Evolutionary conservation across 1,284 basidiomycete genomes (phyloP).

Genomic region (Lentinus polychrous): DNA sequence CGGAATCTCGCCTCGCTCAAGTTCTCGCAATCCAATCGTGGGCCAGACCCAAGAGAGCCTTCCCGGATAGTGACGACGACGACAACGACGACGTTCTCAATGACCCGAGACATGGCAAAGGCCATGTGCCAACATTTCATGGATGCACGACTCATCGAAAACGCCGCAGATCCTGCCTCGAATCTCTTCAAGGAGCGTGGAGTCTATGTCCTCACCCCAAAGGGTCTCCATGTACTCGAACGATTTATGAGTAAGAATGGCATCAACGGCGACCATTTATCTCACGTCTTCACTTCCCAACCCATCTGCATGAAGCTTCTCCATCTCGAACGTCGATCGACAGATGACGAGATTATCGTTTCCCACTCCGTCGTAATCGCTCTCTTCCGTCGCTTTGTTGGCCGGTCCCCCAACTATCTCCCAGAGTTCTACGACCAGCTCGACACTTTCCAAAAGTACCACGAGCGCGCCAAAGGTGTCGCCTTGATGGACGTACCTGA

Average conservation of each 20-base stretch:
- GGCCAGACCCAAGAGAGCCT: conserved; percentile 95
- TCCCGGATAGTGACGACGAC: conserved; percentile 97
- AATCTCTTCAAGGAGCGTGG: conserved; percentile 96
- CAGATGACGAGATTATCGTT: conserved; percentile 97
- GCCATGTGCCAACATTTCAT: conserved; percentile 99
- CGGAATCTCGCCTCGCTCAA: conserved; percentile 92
- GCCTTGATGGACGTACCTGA: conserved; percentile 64
- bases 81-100: conserved; percentile 98
- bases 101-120: conserved; percentile 99
- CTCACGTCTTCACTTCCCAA: conserved; percentile 85
- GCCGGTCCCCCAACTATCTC: conserved; percentile 76
- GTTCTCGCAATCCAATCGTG: conserved; percentile 98
- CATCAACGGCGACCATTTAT: conserved; percentile 89
- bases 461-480: conserved; percentile 76
- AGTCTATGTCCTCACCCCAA: conserved; percentile 93
- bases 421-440: conserved; percentile 37
- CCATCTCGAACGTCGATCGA: conserved; percentile 87
- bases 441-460: conserved; percentile 71
- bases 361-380: conserved; percentile 91
- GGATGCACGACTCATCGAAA: conserved; percentile 96
- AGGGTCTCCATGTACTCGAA: conserved; percentile 97
- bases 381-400: conserved; percentile 92
- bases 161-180: conserved; percentile 84
- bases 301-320: conserved; percentile 98
- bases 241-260: conserved; percentile 99